phyloP scores from a whole-genome alignment of 2,329 filamentous ascomycete species.

The Ascochyta fabae region DNA sequence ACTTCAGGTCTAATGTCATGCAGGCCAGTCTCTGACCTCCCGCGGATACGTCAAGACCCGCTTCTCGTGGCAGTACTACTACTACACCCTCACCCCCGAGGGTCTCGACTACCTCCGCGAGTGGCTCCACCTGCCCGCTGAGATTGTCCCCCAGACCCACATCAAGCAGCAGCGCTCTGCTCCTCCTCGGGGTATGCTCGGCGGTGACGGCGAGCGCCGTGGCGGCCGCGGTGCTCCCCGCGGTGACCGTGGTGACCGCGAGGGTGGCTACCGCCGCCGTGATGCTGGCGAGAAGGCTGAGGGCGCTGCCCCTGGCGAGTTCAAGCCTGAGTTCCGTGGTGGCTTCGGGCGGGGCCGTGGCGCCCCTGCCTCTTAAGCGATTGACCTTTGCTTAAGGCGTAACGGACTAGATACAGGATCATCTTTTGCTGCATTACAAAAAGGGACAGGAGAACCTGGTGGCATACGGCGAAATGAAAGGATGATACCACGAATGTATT shows the following conservation, averaged over 20 bases:
- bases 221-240: slow-evolving; percentile 79
- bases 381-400: slow-evolving; percentile 30
- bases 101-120: slow-evolving; percentile 99
- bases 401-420: slow-evolving; percentile 29
- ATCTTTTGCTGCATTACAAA: slow-evolving; percentile 45
- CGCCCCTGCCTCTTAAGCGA: slow-evolving; percentile 47
- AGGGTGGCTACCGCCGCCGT: slow-evolving; percentile 85
- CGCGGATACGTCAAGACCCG: slow-evolving; percentile 99
- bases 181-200: slow-evolving; percentile 98
- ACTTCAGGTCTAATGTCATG: slow-evolving; percentile 21
- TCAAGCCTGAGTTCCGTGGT: slow-evolving; percentile 54
- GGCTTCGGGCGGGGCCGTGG: slow-evolving; percentile 51
- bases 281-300: slow-evolving; percentile 64
- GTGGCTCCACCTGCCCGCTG: slow-evolving; percentile 99
- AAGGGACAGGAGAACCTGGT: slow-evolving; percentile 39
- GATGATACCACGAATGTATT: slow-evolving; percentile 49
- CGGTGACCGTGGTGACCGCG: slow-evolving; percentile 64
- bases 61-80: slow-evolving; percentile 81
- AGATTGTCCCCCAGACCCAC: slow-evolving; percentile 99
- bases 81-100: slow-evolving; percentile 99
- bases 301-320: slow-evolving; percentile 51
- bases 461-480: slow-evolving; percentile 48
- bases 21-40: slow-evolving; percentile 89
- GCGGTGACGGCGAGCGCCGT: slow-evolving; percentile 77
- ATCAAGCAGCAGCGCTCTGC: slow-evolving; percentile 99